Evolutionary conservation across 2,329 filamentous ascomycete species (phyloP), one percentile per base, ranked within the genome.

Genomic region (Alternaria solani): DNA sequence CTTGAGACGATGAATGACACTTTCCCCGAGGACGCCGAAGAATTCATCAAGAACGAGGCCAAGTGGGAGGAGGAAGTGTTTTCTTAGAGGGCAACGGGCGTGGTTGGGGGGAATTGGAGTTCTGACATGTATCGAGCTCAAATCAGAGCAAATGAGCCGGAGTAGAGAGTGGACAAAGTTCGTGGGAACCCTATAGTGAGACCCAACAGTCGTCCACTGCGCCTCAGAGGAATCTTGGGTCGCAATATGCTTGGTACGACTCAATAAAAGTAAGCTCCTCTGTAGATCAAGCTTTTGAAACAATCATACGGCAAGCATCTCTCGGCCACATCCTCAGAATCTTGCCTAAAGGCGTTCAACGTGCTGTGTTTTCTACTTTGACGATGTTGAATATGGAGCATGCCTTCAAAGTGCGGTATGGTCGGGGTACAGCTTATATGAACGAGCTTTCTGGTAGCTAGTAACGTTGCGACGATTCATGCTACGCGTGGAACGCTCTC

Each of bases 1-100:
- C 9, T 26, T 0, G 57, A 62, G 9, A 26, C 41, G 7, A 47
- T 32, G 11, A 54, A 39, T 32, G 49, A 64, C 2, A 26, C 46
- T 2, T 42, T 70, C 14, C 62, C 65, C 3, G 41, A 48, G 2
- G 67, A 66, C 4, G 60, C 62, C 6, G 57, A 59, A 0, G 60
- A 55, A 1, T 69, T 69, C 61, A 65, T 66, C 42, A 63, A 63
- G 42, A 12, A n/a, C 1, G 65, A 67, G 39, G 28, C 42, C 18
- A n/a, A 34, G 5, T 64, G 61, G 59, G 63, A 66, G 43, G 23
- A 58, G 1, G 53, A 42, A 3, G 14, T 49, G 1, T 61, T 56
- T 23, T 34, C n/a, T 9, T 61, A 53, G 41, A 16, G 14, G n/a
- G 4, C 12, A 8, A 9, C 25, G 44, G 20, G 41, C 23, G 14